phyloP scores from a whole-genome alignment of 2,329 filamentous ascomycete species.

The Aspergillus ochraceoroseus region DNA sequence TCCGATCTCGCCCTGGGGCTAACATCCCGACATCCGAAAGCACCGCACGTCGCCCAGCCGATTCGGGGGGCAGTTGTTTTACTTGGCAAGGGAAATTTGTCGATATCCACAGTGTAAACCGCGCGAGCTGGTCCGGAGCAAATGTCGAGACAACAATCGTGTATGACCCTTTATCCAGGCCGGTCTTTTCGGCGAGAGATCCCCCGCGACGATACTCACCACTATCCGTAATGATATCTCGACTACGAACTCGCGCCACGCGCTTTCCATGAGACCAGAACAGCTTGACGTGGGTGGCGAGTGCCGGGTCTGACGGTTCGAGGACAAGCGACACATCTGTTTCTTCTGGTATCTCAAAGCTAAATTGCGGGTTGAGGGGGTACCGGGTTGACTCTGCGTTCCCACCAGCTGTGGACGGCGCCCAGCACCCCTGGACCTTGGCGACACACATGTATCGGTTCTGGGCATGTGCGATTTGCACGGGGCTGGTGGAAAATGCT shows the following conservation, averaged over 20 bases:
- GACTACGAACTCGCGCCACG: conserved; percentile 60
- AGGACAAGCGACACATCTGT: conserved; percentile 69
- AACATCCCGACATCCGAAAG: conserved; percentile 46
- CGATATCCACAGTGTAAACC: conserved; percentile 70
- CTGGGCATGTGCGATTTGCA: conserved; percentile 59
- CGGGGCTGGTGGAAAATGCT: conserved; percentile 63
- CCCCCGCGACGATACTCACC: conserved; percentile 84
- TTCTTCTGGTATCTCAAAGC: conserved; percentile 52
- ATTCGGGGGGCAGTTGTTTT: conserved; percentile 62
- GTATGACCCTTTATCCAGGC: conserved; percentile 68
- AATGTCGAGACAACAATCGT: conserved; percentile 90
- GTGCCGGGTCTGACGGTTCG: conserved; percentile 59
- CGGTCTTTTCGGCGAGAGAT: conserved; percentile 60
- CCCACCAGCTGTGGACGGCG: conserved; percentile 72
- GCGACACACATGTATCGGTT: conserved; percentile 56
- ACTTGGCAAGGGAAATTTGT: conserved; percentile 54
- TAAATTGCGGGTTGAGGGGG: conserved; percentile 82
- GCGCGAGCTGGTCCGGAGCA: conserved; percentile 69
- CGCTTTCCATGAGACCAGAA: conserved; percentile 72
- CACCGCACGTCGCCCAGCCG: conserved; percentile 66
- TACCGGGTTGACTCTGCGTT: conserved; percentile 73
- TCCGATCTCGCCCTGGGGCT: conserved; percentile 49
- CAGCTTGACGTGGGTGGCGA: conserved; percentile 79
- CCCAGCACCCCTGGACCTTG: conserved; percentile 67
- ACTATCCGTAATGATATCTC: conserved; percentile 75